Conservation (phyloP, 768 basidiomycete genomes). For the Leccinum boreale region DNA sequence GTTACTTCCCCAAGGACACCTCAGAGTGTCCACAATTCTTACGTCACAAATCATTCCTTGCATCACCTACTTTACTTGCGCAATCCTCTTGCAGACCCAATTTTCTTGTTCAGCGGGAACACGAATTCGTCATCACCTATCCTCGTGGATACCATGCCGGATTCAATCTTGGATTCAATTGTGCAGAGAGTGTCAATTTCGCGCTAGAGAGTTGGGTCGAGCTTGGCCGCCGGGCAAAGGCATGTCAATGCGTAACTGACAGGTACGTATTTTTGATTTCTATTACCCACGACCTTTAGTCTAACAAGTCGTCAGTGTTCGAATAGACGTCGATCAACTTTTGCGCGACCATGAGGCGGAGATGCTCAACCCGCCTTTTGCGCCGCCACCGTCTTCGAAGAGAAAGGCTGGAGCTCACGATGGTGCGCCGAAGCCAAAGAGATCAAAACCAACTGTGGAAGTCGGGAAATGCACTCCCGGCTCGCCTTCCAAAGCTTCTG, state of each 20-base stretch:
- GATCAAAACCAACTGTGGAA: conserved; percentile 15
- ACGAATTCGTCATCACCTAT: conserved; percentile 96
- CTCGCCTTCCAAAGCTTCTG: conserved; percentile 39
- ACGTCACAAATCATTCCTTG: conserved; percentile 94
- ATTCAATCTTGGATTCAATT: conserved; percentile 95
- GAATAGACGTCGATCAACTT: conserved; percentile 89
- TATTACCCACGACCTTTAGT: not conserved
- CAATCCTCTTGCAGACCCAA: conserved; percentile 82
- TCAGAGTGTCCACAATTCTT: conserved; percentile 89
- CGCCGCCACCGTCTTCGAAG: conserved; percentile 30
- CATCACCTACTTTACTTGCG: conserved; percentile 79
- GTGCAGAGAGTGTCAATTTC: conserved; percentile 97
- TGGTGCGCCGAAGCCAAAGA: conserved; percentile 22
- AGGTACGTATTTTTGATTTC: conserved; percentile 49
- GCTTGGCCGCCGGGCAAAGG: conserved; percentile 75
- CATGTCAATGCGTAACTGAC: conserved; percentile 68
- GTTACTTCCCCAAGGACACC: conserved; percentile 86
- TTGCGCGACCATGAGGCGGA: conserved; percentile 64
- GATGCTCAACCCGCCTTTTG: conserved; percentile 10
- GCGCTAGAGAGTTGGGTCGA: conserved; percentile 94
- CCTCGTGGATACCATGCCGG: conserved; percentile 96
- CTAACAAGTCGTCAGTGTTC: conserved; percentile 55
- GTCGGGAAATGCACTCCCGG: conserved; percentile 9
- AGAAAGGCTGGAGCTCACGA: conserved; percentile 38
- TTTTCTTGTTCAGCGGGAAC: conserved; percentile 83